These are phyloP conservation scores for Trichoderma parareesei DNA, from an alignment of 495 filamentous ascomycete species.

Conservation along the genomic window DNA sequence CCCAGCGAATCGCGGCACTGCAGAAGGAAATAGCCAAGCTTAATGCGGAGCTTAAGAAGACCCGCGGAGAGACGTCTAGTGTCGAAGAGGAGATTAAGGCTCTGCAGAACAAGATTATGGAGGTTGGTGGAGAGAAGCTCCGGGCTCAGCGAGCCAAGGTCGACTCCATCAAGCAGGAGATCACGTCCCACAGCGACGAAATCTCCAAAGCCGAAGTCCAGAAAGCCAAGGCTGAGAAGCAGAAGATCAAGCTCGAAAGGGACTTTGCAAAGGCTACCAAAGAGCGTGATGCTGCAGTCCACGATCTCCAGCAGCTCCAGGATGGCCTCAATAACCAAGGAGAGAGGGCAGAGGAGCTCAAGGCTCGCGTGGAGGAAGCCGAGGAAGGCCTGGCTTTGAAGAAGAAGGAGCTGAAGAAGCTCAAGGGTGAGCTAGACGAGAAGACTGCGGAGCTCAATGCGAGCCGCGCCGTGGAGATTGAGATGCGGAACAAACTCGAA, in stretches of 20 bases:
- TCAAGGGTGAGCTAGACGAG: slow-evolving; percentile 82
- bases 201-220: slow-evolving; percentile 77
- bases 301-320: slow-evolving; percentile 67
- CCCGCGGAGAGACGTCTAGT: slow-evolving; percentile 70
- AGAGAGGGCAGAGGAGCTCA: slow-evolving; percentile 61
- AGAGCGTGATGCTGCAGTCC: slow-evolving; percentile 62
- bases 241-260: slow-evolving; percentile 78
- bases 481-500: slow-evolving; percentile 96
- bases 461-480: slow-evolving; percentile 83
- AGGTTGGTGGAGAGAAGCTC: slow-evolving; percentile 87
- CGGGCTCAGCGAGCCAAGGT: slow-evolving; percentile 87
- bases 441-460: slow-evolving; percentile 83
- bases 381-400: slow-evolving; percentile 72
- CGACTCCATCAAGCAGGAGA: slow-evolving; percentile 83
- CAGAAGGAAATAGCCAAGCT: slow-evolving; percentile 69
- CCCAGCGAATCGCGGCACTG: slow-evolving; percentile 56
- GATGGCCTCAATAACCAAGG: slow-evolving; percentile 69
- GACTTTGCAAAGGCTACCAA: slow-evolving; percentile 62
- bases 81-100: slow-evolving; percentile 87
- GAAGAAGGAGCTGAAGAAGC: slow-evolving; percentile 64
- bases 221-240: slow-evolving; percentile 86
- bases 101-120: slow-evolving; percentile 95
- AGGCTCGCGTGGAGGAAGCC: slow-evolving; percentile 73
- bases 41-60: slow-evolving; percentile 68
- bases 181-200: slow-evolving; percentile 69